Base-by-base conservation (phyloP, 169 alveolate genomes). In the Cryptosporidium muris region DNA sequence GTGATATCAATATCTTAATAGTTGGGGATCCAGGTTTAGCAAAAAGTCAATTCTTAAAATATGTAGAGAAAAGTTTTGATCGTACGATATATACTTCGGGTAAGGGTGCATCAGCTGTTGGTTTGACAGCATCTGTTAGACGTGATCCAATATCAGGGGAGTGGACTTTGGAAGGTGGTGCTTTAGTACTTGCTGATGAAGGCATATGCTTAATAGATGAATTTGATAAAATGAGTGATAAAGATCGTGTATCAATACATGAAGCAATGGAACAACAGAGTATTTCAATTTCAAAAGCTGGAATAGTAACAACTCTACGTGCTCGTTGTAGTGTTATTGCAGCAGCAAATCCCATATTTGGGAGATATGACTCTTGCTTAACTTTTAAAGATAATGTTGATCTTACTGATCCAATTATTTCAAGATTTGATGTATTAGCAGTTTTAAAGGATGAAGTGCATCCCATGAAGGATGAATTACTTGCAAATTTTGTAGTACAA, bases 251-350 rank as follows among this genome's bases (percentile, higher is more conserved):
- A 36, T 95, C 99, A 60, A 97, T 98, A 34, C 99, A 98, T 90
- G 99, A 98, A 92, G 99, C 99, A 9, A 98, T 98, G 99, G 99
- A 98, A 90, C 99, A 98, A 91, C 99, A 98, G 91, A 92, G 99
- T 81, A 98, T 98, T 64, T 97, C 99, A 43, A 97, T 98, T 68
- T 95, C 99, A 16, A 98, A 98, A 89, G 99, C 99, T 66, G 98
- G 99, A 51, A 96, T 97, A 25, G 99, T 97, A 11, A 95, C 99
- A 34, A 93, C 99, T 9, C 93, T 98, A 58, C 93, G 97, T 89
- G 99, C 99, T 1, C 93, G 99, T 82, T 98, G 99, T 89, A 93
- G 98, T 48, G 99, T 98, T 47, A 96, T 98, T 40, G 99, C 99
- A 2, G 99, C 99, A n/a, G 99, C 99, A 1, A 98, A 98, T 92